Evolutionary conservation across 495 filamentous ascomycete genomes (phyloP).

Genomic region (Cudoniella acicularis): DNA sequence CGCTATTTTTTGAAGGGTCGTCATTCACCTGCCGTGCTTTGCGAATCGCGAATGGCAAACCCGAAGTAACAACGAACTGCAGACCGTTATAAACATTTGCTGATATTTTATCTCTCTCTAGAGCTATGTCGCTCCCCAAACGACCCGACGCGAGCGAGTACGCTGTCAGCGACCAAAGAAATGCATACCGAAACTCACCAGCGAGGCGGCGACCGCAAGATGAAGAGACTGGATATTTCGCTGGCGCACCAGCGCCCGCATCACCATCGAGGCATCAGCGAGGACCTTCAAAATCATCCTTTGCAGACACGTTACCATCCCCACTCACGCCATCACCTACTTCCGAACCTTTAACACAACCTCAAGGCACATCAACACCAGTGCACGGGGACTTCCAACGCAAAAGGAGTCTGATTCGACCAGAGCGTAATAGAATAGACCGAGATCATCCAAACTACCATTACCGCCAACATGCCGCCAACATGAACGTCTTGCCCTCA

Average conservation of each 20-base stretch:
- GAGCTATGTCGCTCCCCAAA: conserved; percentile 45
- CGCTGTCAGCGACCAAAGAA: conserved; percentile 55
- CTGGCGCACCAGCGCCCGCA: conserved; percentile 6
- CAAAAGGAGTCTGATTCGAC: conserved; percentile 82
- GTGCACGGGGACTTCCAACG: conserved; percentile 48
- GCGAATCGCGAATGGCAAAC: neutral
- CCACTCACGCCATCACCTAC: conserved; percentile 31
- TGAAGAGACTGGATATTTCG: conserved; percentile 51
- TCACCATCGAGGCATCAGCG: conserved; percentile 19
- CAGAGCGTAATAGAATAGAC: conserved; percentile 79
- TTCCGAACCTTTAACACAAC: conserved; percentile 31
- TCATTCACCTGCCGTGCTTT: neutral
- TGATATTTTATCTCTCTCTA: conserved; percentile 10
- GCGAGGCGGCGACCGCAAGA: conserved; percentile 61
- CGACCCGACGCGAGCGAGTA: conserved; percentile 54
- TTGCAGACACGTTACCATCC: conserved; percentile 21
- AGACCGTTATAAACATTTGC: conserved; percentile 1
- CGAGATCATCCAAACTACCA: conserved; percentile 88
- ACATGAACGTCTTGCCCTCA: conserved; percentile 84
- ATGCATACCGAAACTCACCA: conserved; percentile 62
- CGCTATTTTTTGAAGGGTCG: neutral
- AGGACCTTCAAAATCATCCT: conserved; percentile 20
- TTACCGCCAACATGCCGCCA: conserved; percentile 85
- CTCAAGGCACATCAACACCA: conserved; percentile 4
- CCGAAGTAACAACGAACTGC: conserved; percentile 8